phyloP scores from a whole-genome alignment of 2,329 filamentous ascomycete species.

The Fusarium sp. region DNA sequence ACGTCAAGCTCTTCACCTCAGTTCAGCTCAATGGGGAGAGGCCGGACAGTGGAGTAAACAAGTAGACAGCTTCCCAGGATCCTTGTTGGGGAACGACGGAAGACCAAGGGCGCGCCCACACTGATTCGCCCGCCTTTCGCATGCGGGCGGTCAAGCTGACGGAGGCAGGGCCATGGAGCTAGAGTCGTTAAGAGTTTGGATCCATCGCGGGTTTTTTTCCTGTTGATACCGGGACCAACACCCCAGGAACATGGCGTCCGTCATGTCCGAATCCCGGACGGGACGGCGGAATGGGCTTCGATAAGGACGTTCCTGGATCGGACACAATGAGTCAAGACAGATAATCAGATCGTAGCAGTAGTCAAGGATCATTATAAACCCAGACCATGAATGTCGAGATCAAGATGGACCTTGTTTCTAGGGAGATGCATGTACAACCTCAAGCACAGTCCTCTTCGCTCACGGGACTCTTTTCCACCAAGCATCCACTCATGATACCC shows the following conservation, averaged over 20 bases:
- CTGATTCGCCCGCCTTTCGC: slow-evolving; percentile 22
- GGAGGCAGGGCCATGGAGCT: not conserved
- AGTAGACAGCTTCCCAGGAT: slow-evolving; percentile 19
- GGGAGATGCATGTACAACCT: not conserved
- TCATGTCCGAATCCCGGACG: slow-evolving; percentile 20
- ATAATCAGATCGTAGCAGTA: not conserved
- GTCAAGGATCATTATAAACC: not conserved
- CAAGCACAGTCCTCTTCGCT: not conserved
- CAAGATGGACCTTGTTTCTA: not conserved
- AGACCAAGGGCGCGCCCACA: slow-evolving; percentile 4
- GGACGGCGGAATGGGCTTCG: slow-evolving; percentile 1
- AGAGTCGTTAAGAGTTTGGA: slow-evolving; percentile 22
- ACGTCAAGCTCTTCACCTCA: slow-evolving; percentile 5
- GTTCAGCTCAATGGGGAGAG: slow-evolving; percentile 19
- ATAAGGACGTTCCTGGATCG: slow-evolving; percentile 7
- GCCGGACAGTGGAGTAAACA: not conserved
- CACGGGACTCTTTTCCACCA: not conserved
- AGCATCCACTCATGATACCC: not conserved
- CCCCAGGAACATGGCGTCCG: slow-evolving; percentile 29
- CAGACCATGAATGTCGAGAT: not conserved
- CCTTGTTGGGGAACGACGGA: slow-evolving; percentile 26
- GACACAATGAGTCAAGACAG: not conserved
- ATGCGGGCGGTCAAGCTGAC: slow-evolving; percentile 24
- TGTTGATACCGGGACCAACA: slow-evolving; percentile 21
- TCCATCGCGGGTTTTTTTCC: not conserved